A percentile compares a stretch with the other conserved stretches of the same genome.
phyloP scores from a whole-genome alignment of 306 rosid genomes.

The Acmispon strigosus region DNA sequence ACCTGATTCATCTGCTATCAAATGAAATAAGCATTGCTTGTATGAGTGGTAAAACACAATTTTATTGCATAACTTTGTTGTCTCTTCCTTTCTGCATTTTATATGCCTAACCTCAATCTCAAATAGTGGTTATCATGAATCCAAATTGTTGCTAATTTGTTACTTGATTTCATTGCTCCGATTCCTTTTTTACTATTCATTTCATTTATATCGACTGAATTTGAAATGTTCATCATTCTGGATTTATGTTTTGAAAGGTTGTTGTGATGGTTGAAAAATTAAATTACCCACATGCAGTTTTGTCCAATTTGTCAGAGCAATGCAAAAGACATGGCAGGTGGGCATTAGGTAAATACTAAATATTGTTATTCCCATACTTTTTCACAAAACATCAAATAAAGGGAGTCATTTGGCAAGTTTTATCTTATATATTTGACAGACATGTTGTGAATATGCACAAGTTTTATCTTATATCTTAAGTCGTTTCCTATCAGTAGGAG shows the following conservation, averaged over 20 bases:
- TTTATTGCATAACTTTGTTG: too few relatives aligned
- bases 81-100: too few relatives aligned
- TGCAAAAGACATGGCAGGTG: constrained; percentile 80
- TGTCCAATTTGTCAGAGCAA: constrained; percentile 74
- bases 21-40: too few relatives aligned
- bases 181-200: not conserved
- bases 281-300: constrained; percentile 37
- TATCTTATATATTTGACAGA: constrained; percentile 35
- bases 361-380: not conserved
- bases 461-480: too few relatives aligned
- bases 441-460: constrained; percentile 75
- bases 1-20: too few relatives aligned
- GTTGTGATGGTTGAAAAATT: not conserved
- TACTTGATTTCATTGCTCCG: too few relatives aligned
- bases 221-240: too few relatives aligned
- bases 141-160: too few relatives aligned
- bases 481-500: constrained; percentile 70
- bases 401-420: not conserved
- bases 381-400: not conserved
- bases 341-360: constrained; percentile 55
- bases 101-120: too few relatives aligned
- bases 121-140: too few relatives aligned
- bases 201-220: not conserved
- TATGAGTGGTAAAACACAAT: too few relatives aligned
- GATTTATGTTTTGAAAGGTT: not conserved